Conservation (phyloP, 75 land plant genomes). For the Selaginella tamariscina region DNA sequence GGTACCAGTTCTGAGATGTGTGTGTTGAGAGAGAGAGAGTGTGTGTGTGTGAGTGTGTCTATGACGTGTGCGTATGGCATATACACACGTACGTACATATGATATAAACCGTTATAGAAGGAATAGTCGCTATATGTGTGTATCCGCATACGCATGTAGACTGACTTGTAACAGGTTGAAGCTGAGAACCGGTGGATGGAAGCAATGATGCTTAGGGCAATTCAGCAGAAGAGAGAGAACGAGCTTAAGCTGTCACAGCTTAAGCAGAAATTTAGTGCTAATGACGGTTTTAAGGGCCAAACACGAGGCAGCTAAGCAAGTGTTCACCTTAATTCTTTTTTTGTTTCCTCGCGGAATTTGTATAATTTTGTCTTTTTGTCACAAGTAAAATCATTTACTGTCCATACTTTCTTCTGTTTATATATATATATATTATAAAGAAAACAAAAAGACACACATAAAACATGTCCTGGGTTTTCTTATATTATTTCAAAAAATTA, state of each 20-base stretch:
- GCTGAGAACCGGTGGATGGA: slow-evolving; percentile 29
- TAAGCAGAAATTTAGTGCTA: background rate
- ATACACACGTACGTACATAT: background rate
- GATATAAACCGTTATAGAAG: background rate
- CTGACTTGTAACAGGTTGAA: slow-evolving; percentile 19
- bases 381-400: too few relatives aligned
- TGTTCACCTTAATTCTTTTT: too few relatives aligned
- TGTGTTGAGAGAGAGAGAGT: background rate
- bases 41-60: background rate
- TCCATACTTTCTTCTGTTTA: too few relatives aligned
- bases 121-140: background rate
- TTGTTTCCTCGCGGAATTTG: too few relatives aligned
- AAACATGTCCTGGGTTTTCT: too few relatives aligned
- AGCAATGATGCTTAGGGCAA: slow-evolving; percentile 17
- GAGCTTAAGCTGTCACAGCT: slow-evolving; percentile 8
- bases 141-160: background rate
- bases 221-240: slow-evolving; percentile 24
- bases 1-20: background rate
- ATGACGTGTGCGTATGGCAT: background rate
- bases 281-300: slow-evolving; percentile 20
- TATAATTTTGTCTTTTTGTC: too few relatives aligned
- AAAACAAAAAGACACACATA: too few relatives aligned
- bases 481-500: too few relatives aligned
- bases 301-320: slow-evolving; percentile 21
- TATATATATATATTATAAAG: too few relatives aligned